Conservation (phyloP, 306 rosid genomes). For the Luffa aegyptiaca region DNA sequence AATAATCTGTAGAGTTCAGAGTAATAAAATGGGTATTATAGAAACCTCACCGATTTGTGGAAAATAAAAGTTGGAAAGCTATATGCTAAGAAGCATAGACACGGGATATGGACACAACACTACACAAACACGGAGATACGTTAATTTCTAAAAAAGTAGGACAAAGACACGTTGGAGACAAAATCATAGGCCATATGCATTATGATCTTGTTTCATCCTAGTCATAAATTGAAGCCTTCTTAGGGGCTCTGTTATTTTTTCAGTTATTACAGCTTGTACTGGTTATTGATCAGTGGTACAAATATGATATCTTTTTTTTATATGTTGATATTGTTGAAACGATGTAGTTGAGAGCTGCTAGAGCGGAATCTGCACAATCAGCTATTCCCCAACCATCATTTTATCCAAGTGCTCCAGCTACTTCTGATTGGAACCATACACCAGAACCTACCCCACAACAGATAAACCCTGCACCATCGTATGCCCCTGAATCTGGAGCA, state of each 20-base stretch:
- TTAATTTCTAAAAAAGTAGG: too few species aligned
- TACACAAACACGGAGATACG: too few species aligned
- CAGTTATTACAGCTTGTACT: neutral
- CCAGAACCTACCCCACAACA: conserved; percentile 62
- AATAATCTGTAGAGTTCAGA: neutral
- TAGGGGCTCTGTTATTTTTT: neutral
- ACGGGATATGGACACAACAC: too few species aligned
- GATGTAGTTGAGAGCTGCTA: conserved; percentile 61
- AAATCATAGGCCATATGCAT: too few species aligned
- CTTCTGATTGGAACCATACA: conserved; percentile 51
- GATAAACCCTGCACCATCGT: conserved; percentile 28
- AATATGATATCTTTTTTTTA: neutral
- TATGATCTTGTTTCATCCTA: neutral
- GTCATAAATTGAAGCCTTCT: neutral
- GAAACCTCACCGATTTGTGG: neutral
- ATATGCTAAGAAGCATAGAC: neutral
- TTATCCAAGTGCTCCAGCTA: conserved; percentile 29
- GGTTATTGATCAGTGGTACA: neutral
- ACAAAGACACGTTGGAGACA: too few species aligned
- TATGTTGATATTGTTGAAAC: conserved; percentile 12
- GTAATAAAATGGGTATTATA: neutral
- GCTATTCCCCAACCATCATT: conserved; percentile 35
- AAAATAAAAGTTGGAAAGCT: neutral
- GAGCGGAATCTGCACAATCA: conserved; percentile 41
- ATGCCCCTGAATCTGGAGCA: conserved; percentile 35